phyloP scores from a whole-genome alignment of 2,329 filamentous ascomycete genomes.

The Scytalidium sp. region DNA sequence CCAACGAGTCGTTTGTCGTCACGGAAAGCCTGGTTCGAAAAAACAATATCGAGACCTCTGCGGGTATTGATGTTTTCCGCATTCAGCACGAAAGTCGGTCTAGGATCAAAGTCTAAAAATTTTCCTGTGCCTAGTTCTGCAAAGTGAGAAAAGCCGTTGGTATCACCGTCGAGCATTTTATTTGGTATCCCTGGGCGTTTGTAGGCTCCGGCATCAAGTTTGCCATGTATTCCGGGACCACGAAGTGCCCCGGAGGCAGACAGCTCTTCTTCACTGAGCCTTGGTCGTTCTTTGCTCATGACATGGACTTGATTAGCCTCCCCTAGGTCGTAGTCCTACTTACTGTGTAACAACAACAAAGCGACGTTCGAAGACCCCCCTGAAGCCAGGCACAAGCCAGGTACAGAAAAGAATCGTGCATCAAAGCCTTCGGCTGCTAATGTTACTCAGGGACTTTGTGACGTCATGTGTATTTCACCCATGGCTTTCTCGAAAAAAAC shows the following conservation, averaged over 20 bases:
- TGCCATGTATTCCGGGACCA: not conserved
- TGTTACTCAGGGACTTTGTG: too few relatives aligned
- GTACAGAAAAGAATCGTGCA: too few relatives aligned
- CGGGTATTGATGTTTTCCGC: constrained; percentile 47
- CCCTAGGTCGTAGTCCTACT: too few relatives aligned
- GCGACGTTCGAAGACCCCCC: too few relatives aligned
- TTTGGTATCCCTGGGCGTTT: too few relatives aligned
- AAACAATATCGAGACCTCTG: constrained; percentile 57
- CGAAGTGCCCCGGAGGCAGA: not conserved
- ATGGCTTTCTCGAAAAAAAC: too few relatives aligned
- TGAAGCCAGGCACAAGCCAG: too few relatives aligned
- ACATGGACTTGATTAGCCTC: not conserved
- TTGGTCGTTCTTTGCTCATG: not conserved
- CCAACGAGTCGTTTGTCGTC: constrained; percentile 24
- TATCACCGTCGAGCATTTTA: not conserved
- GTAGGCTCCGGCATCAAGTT: too few relatives aligned
- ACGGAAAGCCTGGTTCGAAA: constrained; percentile 64
- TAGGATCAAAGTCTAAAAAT: constrained; percentile 69
- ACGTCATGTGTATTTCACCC: too few relatives aligned
- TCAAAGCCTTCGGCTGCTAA: too few relatives aligned
- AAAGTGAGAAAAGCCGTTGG: not conserved
- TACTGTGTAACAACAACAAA: too few relatives aligned
- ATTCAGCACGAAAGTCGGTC: constrained; percentile 74
- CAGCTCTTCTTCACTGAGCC: not conserved
- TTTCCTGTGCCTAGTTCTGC: constrained; percentile 57